Base-by-base conservation (phyloP, 768 basidiomycete genomes). In the Candolleomyces efflorescens region DNA sequence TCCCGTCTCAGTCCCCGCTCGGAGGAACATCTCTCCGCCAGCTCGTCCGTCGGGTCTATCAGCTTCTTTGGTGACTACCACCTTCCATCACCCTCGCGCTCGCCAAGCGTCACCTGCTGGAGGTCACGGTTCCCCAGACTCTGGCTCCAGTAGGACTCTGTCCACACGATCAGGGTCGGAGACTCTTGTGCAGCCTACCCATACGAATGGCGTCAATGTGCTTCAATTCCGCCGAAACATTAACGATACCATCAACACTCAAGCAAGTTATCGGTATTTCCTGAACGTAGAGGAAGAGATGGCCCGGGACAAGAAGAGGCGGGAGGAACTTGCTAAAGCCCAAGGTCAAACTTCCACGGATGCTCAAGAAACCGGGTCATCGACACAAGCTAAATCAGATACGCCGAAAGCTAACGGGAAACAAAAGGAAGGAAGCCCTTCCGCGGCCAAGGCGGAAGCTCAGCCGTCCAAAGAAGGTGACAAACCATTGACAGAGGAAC, bases 31-130 rank as follows among this genome's bases (percentile, higher is more conserved):
- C 3, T 65, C 78, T 36, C 66, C 80, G 5, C 68, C 75, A 24
- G 73, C 77, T 27, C 74, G 76, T 51, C 60, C 78, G 32, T 91
- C 89, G 53, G 82, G 85, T 5, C 79, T 91, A 44, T 90, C 89
- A 18, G 82, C 82, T n/a, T 89, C 89, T 36, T 74, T 90, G 45
- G 83, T 78, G 5, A 81, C 80, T 20, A 78, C 86, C 18, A 71
- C 73, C 15, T 83, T 89, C 62, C 79, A 86, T 58, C 75, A 82
- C 62, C 79, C 82, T 4, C 77, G 69, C 56, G 73, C 74, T 22
- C 63, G 56, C 53, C 61, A 60, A 46, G 66, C 65, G 37, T 48
- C 64, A 27, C 61, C 65, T 24, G 27, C 58, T 17, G 43, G 64
- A 48, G 54, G 61, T 27, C 62, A 58, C 54, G 61, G 60, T n/a